Evolutionary conservation across 805 yeast species (phyloP).

Genomic region (Candida odintsovae): DNA sequence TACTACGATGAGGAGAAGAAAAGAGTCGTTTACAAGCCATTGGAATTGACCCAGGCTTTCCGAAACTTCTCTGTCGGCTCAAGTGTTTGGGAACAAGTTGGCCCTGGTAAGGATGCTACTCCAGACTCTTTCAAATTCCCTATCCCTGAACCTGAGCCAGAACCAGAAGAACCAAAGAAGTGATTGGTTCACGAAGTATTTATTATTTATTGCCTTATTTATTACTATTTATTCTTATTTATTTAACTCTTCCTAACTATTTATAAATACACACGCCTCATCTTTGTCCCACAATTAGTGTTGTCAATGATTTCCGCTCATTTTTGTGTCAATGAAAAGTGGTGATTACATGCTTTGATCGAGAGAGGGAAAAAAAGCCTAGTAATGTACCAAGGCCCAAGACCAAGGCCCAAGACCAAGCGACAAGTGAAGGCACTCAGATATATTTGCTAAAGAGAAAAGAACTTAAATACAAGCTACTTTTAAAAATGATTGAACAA

Average conservation of each 20-base stretch:
- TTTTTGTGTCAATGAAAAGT: conserved; percentile 1
- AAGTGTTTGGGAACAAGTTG: conserved; percentile 89
- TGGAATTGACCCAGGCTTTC: conserved; percentile 89
- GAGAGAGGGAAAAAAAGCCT: too few species aligned
- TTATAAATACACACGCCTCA: conserved; percentile 4
- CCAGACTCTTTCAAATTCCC: conserved; percentile 82
- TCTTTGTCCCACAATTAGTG: neutral
- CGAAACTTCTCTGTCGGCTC: conserved; percentile 86
- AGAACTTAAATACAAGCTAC: neutral
- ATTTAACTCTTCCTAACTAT: neutral
- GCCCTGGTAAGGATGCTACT: conserved; percentile 75
- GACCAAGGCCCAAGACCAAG: too few species aligned
- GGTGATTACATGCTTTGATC: too few species aligned
- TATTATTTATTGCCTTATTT: conserved; percentile 6
- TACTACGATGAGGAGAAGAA: conserved; percentile 88
- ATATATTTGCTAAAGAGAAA: neutral
- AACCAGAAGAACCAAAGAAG: conserved; percentile 31
- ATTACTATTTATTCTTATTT: conserved; percentile 17
- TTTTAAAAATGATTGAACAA: neutral
- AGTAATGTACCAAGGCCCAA: too few species aligned
- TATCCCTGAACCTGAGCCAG: conserved; percentile 72
- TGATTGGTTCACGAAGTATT: conserved; percentile 3
- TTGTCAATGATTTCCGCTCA: too few species aligned
- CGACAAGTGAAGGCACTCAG: too few species aligned
- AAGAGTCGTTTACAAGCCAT: conserved; percentile 83